These are phyloP conservation scores for Fusarium denticulatum DNA, from an alignment of 2,329 filamentous ascomycete genomes.

Conservation along the genomic window DNA sequence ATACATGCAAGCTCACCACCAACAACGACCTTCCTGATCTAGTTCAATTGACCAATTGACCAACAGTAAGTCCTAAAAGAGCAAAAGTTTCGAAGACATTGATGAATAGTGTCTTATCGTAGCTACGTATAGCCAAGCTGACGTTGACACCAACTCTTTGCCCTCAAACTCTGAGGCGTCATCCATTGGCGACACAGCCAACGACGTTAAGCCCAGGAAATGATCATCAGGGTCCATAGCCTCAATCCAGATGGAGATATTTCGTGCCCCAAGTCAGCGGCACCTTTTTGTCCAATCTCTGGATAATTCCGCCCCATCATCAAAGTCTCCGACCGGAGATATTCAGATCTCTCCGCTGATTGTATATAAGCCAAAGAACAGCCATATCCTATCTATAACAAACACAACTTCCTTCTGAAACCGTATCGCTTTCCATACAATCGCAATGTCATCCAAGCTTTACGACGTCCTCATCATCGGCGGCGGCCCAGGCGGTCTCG, in stretches of 20 bases:
- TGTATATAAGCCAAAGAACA: slow-evolving; percentile 13
- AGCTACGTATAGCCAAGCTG: too few relatives aligned
- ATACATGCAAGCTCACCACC: not conserved
- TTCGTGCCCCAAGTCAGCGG: not conserved
- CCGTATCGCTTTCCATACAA: too few relatives aligned
- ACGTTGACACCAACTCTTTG: not conserved
- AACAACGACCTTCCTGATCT: not conserved
- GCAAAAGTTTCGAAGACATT: accelerated
- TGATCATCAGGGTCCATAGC: accelerated
- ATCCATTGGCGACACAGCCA: not conserved
- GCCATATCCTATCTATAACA: not conserved
- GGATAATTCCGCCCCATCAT: not conserved
- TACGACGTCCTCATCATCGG: slow-evolving; percentile 65
- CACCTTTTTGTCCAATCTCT: not conserved
- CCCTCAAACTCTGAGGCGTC: too few relatives aligned
- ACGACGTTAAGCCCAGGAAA: not conserved
- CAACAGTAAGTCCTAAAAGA: too few relatives aligned
- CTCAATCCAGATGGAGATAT: not conserved
- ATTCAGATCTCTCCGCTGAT: slow-evolving; percentile 23
- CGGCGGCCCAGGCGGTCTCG: slow-evolving; percentile 62
- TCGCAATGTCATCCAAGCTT: slow-evolving; percentile 32
- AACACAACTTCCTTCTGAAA: too few relatives aligned
- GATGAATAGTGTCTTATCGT: not conserved
- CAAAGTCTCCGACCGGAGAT: slow-evolving; percentile 41
- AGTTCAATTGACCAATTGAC: accelerated